Percentiles rank a stretch among this genome's conserved stretches.
Evolutionary conservation across 2,329 filamentous ascomycete species (phyloP).

Genomic region (Alternaria sp.): DNA sequence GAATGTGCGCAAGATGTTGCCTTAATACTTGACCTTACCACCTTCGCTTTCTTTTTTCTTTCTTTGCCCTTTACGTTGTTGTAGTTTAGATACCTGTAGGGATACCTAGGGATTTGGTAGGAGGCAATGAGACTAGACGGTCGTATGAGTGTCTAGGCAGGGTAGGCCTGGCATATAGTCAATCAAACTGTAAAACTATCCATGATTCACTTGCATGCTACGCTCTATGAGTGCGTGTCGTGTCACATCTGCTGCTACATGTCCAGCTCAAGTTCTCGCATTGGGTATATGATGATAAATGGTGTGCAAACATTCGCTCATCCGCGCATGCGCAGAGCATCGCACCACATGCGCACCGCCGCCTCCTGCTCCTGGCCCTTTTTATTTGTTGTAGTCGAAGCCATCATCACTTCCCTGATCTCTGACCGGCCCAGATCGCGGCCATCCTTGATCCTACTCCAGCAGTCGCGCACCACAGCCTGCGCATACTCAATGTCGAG

Average conservation of each 20-base stretch:
- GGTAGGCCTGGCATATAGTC: conserved; percentile 3
- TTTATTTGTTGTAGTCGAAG: background rate
- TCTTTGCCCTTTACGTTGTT: conserved; percentile 15
- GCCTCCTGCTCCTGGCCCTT: conserved; percentile 26
- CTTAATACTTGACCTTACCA: conserved; percentile 25
- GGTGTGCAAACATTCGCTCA: conserved; percentile 12
- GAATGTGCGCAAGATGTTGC: conserved; percentile 17
- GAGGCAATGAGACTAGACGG: conserved; percentile 10
- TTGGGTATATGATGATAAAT: background rate
- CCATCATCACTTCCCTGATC: conserved; percentile 37
- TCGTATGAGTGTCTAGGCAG: conserved; percentile 7
- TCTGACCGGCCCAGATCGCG: conserved; percentile 35
- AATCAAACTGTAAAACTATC: conserved; percentile 6
- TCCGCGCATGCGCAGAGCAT: conserved; percentile 34
- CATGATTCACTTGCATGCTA: background rate
- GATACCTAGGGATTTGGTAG: conserved; percentile 17
- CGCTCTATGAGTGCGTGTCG: background rate
- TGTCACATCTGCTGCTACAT: no score
- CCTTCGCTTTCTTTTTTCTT: conserved; percentile 23
- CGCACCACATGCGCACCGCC: conserved; percentile 43
- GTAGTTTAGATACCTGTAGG: conserved; percentile 35
- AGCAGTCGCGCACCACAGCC: conserved; percentile 30
- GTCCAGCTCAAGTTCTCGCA: background rate
- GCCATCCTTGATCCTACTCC: conserved; percentile 29
- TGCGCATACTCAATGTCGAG: conserved; percentile 33